A percentile compares a stretch with the other conserved stretches of the same genome.
These are phyloP conservation scores for Sugiyamaella neomexicana DNA, from an alignment of 1,139 yeast species.

Conservation along the genomic window DNA sequence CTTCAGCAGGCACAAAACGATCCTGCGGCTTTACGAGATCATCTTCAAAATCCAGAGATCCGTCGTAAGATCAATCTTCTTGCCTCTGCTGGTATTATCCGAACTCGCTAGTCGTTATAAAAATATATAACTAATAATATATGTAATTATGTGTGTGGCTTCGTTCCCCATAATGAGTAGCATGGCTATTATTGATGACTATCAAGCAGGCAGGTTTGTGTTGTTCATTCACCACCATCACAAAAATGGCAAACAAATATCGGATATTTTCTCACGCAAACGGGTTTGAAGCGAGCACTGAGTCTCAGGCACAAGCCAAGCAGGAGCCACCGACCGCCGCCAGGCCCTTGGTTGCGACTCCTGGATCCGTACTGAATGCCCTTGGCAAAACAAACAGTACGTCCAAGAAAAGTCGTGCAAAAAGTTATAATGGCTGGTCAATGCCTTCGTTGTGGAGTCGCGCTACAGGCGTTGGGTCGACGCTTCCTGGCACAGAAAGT, in stretches of 20 bases:
- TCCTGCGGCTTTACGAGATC: conserved; percentile 96
- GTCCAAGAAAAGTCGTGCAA: not conserved
- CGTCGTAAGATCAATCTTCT: conserved; percentile 83
- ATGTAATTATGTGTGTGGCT: conserved; percentile 3
- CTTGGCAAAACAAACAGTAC: conserved; percentile 1
- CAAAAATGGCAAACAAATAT: conserved; percentile 6
- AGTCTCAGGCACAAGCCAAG: not conserved
- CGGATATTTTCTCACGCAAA: conserved; percentile 12
- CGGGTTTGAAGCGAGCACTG: not conserved
- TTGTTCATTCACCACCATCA: not conserved
- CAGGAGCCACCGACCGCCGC: not conserved
- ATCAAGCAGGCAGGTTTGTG: not conserved
- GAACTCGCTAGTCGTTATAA: conserved; percentile 65
- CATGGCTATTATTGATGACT: not conserved
- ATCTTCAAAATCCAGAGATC: conserved; percentile 95
- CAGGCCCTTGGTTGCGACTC: conserved; percentile 1
- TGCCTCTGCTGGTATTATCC: conserved; percentile 95
- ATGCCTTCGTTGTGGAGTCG: conserved; percentile 4
- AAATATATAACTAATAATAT: conserved; percentile 1
- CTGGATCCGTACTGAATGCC: not conserved
- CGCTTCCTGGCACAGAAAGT: not conserved
- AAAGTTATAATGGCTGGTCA: conserved; percentile 5
- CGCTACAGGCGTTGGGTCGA: not conserved
- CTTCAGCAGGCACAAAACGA: conserved; percentile 91
- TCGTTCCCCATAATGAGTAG: not conserved